Base-by-base conservation (phyloP, 768 basidiomycete genomes). In the Gelatoporia subvermispora region DNA sequence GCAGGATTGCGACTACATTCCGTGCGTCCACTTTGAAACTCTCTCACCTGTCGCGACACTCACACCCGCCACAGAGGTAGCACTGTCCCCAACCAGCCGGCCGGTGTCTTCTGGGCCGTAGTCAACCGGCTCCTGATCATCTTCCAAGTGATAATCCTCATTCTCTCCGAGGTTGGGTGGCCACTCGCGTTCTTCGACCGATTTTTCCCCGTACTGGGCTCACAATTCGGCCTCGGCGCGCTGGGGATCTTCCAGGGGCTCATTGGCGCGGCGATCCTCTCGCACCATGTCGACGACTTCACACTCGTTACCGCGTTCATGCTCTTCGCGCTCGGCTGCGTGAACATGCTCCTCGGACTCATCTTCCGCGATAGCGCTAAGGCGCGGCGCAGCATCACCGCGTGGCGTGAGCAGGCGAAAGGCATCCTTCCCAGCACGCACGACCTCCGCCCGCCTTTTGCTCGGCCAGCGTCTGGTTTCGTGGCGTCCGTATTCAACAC, bases 41-140 rank as follows among this genome's bases (percentile, higher is more conserved):
- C 9, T 25, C 8, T 5, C 18, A 28, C 3, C 15, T 11, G 17
- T 20, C 8, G 45, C 47, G 1, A 48, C 35, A 49, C 20, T 28
- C 16, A 35, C 22, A n/a, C 48, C 40, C 52, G 47, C 48, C 79
- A 68, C 54, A 85, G 79, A 52, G 59, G 65, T 41, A 88, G 84
- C 65, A 90, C 90, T 2, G 90, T 96, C 4, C 93, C 93, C 3
- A 90, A 91, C 66, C 92, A 95, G 64, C 78, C 88, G 24, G 93
- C 88, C 17, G 93, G 93, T 22, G 78, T 81, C 8, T 95, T 96
- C 69, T 96, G 92, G 88, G 88, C 89, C 4, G 82, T 95, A 52
- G 71, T 94, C 53, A 90, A 91, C 67, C 76, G 89, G 51, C 75
- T 95, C 48, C 78, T 95, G 65, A 90, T 95, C 65, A 80, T 93